Conservation (phyloP, 257 asterid species). For the Nyctanthes arbortristis region DNA sequence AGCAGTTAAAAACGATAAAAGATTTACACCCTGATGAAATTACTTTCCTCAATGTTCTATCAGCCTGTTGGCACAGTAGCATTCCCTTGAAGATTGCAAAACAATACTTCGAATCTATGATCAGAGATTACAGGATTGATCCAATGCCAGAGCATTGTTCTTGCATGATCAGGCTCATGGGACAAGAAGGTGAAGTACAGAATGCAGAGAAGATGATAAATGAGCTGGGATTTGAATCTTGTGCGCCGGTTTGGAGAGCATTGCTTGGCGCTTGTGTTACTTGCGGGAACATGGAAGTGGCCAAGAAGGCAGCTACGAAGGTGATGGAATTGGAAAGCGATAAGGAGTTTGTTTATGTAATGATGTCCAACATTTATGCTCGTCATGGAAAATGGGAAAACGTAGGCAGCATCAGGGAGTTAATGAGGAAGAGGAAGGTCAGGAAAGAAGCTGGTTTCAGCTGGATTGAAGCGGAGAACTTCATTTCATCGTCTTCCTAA, state of each 20-base stretch:
- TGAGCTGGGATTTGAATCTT: conserved; percentile 41
- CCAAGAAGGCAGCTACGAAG: conserved; percentile 57
- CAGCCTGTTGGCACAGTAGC: conserved; percentile 67
- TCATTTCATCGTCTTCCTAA: neutral
- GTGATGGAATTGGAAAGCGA: conserved; percentile 58
- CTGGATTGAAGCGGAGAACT: conserved; percentile 51
- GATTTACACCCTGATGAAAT: conserved; percentile 56
- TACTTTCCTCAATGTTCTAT: conserved; percentile 64
- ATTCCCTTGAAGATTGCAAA: conserved; percentile 41
- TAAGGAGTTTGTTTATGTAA: conserved; percentile 47
- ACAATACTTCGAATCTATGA: conserved; percentile 43
- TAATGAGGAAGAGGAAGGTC: conserved; percentile 58
- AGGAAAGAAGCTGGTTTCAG: conserved; percentile 59
- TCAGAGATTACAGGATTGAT: conserved; percentile 39
- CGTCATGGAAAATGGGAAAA: conserved; percentile 50
- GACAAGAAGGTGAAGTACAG: conserved; percentile 51
- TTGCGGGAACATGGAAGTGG: conserved; percentile 47
- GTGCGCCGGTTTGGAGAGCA: conserved; percentile 66
- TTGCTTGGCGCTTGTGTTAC: conserved; percentile 55
- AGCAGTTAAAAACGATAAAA: conserved; percentile 39
- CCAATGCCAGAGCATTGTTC: conserved; percentile 70
- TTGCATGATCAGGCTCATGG: conserved; percentile 71
- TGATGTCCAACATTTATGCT: conserved; percentile 67
- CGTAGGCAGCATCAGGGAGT: conserved; percentile 44
- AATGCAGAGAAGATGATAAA: conserved; percentile 54